phyloP scores from a whole-genome alignment of 257 asterid genomes.

The Solanum verrucosum region DNA sequence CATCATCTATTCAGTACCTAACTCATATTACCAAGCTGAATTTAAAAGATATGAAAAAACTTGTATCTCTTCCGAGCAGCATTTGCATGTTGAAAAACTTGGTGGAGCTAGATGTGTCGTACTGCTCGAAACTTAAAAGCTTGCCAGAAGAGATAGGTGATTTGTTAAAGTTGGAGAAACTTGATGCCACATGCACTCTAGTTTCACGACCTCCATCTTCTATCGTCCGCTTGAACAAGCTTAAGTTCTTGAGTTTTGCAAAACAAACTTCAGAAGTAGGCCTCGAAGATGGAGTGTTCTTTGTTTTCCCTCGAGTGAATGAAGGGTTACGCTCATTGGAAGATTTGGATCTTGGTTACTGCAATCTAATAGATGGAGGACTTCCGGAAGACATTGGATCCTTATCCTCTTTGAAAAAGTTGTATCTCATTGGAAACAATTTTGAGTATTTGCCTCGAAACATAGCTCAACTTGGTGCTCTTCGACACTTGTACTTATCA shows the following conservation, averaged over 20 bases:
- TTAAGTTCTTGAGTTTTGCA: not conserved
- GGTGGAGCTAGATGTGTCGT: not conserved
- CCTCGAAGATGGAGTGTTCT: not conserved
- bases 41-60: not conserved
- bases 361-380: not conserved
- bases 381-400: not conserved
- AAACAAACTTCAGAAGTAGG: not conserved
- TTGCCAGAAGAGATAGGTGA: not conserved
- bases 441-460: not conserved
- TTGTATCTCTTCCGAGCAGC: not conserved
- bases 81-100: not conserved
- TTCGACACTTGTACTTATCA: not conserved
- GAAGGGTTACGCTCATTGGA: not conserved
- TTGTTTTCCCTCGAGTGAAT: not conserved
- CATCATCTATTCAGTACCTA: not conserved
- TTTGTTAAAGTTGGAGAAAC: not conserved
- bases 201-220: not conserved
- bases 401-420: not conserved
- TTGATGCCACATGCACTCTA: not conserved
- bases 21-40: not conserved
- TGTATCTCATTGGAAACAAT: not conserved
- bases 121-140: not conserved
- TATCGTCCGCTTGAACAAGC: not conserved
- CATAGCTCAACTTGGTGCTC: not conserved
- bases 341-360: not conserved